These are phyloP conservation scores for Alternaria arborescens DNA, from an alignment of 2,329 filamentous ascomycete species.

Conservation along the genomic window DNA sequence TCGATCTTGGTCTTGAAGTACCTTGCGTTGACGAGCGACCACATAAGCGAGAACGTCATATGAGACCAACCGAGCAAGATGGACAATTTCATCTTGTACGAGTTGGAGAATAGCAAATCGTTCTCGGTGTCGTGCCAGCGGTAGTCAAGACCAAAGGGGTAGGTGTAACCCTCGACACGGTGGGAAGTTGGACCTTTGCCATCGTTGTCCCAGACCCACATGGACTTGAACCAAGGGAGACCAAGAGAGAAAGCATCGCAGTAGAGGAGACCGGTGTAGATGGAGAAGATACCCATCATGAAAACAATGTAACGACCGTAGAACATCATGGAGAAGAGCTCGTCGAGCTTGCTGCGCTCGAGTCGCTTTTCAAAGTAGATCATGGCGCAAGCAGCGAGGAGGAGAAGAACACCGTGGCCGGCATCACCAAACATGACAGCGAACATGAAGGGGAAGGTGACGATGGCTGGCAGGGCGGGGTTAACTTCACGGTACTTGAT, in stretches of 20 bases:
- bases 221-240: slow-evolving; percentile 85
- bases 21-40: slow-evolving; percentile 89
- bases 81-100: slow-evolving; percentile 99
- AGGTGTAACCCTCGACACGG: slow-evolving; percentile 77
- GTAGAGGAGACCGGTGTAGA: slow-evolving; percentile 97
- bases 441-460: slow-evolving; percentile 99
- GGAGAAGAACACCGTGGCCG: slow-evolving; percentile 91
- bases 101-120: slow-evolving; percentile 94
- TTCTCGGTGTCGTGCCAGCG: slow-evolving; percentile 97
- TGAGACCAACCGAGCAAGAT: slow-evolving; percentile 97
- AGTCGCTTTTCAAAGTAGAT: slow-evolving; percentile 95
- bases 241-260: slow-evolving; percentile 97
- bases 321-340: slow-evolving; percentile 97
- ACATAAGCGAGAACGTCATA: slow-evolving; percentile 98
- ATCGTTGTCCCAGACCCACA: slow-evolving; percentile 84
- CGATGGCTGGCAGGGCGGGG: slow-evolving; percentile 90
- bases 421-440: slow-evolving; percentile 99
- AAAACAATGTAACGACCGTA: slow-evolving; percentile 98
- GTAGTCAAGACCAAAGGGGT: slow-evolving; percentile 95
- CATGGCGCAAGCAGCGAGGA: slow-evolving; percentile 83
- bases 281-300: slow-evolving; percentile 96
- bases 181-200: slow-evolving; percentile 71
- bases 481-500: slow-evolving; percentile 98
- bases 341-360: slow-evolving; percentile 85
- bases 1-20: slow-evolving; percentile 96